A percentile compares a stretch with the other conserved stretches of the same genome.
Evolutionary conservation across 2,329 filamentous ascomycete species (phyloP).

Genomic region (Botrytis hyacinthi): DNA sequence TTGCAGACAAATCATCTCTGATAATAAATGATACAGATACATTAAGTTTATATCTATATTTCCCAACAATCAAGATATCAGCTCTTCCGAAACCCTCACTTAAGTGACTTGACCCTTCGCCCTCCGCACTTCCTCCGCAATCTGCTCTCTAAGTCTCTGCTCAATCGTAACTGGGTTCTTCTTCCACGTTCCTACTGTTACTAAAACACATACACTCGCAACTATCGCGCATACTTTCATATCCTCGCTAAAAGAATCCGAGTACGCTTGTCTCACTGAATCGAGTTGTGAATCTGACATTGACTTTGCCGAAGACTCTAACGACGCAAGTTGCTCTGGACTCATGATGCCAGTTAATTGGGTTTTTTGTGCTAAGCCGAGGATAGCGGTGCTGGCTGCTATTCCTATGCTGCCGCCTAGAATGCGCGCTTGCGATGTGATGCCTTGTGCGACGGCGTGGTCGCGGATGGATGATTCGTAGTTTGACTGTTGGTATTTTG

Average conservation of each 20-base stretch:
- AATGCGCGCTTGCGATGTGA: background rate
- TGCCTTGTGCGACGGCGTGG: background rate
- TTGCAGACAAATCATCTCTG: background rate
- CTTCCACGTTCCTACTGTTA: background rate
- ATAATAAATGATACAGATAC: background rate
- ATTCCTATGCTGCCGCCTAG: background rate
- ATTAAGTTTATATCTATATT: background rate
- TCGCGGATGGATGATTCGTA: background rate
- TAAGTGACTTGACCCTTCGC: background rate
- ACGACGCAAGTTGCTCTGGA: background rate
- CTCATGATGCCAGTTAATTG: background rate
- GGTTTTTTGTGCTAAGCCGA: background rate
- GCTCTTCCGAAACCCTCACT: background rate
- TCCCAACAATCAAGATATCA: background rate
- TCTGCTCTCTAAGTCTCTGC: background rate
- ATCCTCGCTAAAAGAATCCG: slow-evolving; percentile 47
- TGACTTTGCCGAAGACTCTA: background rate
- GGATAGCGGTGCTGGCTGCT: background rate
- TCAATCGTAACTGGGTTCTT: background rate
- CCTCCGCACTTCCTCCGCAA: background rate
- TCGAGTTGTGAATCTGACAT: background rate
- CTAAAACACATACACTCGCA: background rate
- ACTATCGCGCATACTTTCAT: background rate
- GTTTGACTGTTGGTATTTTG: background rate
- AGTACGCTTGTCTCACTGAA: background rate